Evolutionary conservation across 495 filamentous ascomycete species (phyloP).

Genomic region (Penicillium macrosclerotiorum): DNA sequence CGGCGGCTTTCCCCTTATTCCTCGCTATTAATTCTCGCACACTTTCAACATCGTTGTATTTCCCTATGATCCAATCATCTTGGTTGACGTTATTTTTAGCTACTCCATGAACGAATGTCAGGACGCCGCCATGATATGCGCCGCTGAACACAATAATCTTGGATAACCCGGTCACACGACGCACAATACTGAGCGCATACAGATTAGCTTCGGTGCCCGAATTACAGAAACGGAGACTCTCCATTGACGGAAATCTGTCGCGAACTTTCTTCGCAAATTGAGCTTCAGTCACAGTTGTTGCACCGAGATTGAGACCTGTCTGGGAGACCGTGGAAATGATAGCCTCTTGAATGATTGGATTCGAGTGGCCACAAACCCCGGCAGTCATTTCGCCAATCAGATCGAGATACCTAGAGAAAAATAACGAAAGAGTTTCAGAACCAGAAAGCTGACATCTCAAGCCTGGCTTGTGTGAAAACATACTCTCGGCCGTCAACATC

Average conservation of each 20-base stretch:
- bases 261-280: conserved; percentile 14
- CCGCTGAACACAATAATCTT: conserved; percentile 32
- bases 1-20: conserved; percentile 38
- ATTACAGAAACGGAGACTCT: conserved; percentile 37
- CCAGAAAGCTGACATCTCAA: too few relatives aligned
- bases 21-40: conserved; percentile 6
- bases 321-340: background rate
- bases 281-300: background rate
- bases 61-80: conserved; percentile 45
- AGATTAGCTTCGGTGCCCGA: conserved; percentile 40
- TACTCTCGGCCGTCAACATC: conserved; percentile 19
- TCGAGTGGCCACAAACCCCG: conserved; percentile 6
- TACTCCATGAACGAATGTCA: conserved; percentile 8
- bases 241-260: conserved; percentile 27
- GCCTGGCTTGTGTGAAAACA: background rate
- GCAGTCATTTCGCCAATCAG: conserved; percentile 7
- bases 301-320: conserved; percentile 3
- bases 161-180: conserved; percentile 5
- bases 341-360: background rate
- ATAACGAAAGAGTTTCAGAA: background rate
- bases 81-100: conserved; percentile 19
- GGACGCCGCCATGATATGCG: conserved; percentile 28
- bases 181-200: conserved; percentile 31
- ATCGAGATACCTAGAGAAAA: conserved; percentile 1
- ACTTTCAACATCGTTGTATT: conserved; percentile 44